These are phyloP conservation scores for Solanum arcanum DNA, from an alignment of 257 asterid genomes.

Conservation along the genomic window DNA sequence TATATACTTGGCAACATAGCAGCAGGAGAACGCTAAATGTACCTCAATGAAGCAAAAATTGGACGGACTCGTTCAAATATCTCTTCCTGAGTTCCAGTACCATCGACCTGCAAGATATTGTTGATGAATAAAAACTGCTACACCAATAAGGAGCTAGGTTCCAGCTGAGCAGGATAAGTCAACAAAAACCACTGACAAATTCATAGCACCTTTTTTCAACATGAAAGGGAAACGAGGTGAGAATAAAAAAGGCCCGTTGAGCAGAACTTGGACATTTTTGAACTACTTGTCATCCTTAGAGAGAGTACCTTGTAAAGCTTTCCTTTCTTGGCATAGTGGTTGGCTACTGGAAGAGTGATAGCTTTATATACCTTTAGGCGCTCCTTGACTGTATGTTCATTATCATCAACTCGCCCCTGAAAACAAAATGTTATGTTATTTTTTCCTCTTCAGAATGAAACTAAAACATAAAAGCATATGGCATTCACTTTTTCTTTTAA, in stretches of 20 bases:
- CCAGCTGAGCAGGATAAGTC: background rate
- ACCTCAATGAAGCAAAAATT: constrained; percentile 55
- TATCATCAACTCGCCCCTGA: constrained; percentile 94
- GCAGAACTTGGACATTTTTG: background rate
- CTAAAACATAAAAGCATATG: background rate
- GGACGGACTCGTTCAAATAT: constrained; percentile 68
- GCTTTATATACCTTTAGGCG: constrained; percentile 63
- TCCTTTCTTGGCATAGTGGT: constrained; percentile 68
- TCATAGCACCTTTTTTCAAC: background rate
- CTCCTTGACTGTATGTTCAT: constrained; percentile 70
- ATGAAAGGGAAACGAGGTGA: background rate
- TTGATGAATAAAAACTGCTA: background rate
- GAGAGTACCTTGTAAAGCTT: constrained; percentile 75
- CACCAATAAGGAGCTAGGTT: background rate
- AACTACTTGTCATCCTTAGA: background rate
- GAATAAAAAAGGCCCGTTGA: background rate
- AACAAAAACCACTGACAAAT: background rate
- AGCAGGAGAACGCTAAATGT: background rate
- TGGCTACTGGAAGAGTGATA: constrained; percentile 73
- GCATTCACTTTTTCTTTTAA: background rate
- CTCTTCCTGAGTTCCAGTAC: constrained; percentile 80
- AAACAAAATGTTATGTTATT: background rate
- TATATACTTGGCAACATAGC: background rate
- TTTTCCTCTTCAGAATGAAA: constrained; percentile 2
- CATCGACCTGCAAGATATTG: constrained; percentile 55